Evolutionary conservation across 257 asterid genomes (phyloP), one percentile per base, ranked within the genome.

Genomic region (Petrea volubilis): DNA sequence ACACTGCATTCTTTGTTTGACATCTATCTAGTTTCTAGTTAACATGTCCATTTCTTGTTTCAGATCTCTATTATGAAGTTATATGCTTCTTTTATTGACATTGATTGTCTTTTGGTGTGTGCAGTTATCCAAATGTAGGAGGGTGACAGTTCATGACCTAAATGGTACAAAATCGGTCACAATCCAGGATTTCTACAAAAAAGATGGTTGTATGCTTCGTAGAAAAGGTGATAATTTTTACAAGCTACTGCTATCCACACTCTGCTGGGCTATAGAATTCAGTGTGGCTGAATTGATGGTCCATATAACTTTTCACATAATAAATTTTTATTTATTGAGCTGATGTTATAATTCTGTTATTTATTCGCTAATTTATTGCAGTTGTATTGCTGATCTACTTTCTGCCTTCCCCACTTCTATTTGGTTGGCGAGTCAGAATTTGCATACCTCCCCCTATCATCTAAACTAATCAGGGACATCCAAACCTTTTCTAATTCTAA

Each of bases 101-200:
- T 33, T 70, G 65, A 61, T 71, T 50, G 20, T 74, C 33, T 40
- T 67, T 31, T 68, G 58, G 73, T 15, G 65, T 53, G 20, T 76
- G 76, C 80, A 90, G 97, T 68, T 88, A 33, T 78, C 93, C 15
- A 68, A 76, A 53, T 75, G 59, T 57, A 79, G 87, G 85, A 86
- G 64, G 68, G 89, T 90, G 52, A 71, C 82, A n/a, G 31, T 82
- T 70, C 78, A 67, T 65, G 79, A 80, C 10, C 21, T 25, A 3
- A 29, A 49, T 41, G 90, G 93, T 74, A 49, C 78, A 64, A 41
- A 73, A 4, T 51, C 86, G 80, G 91, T 90, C 49, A 77, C 88
- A 21, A 77, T 90, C 29, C 82, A 86, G 31, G 93, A 88, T 71
- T 84, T 75, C 71, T 57, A 31, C 65, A 41, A 47, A 9, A 82